These are phyloP conservation scores for Aspergillus calidoustus DNA, from an alignment of 2,329 filamentous ascomycete genomes.

Conservation along the genomic window DNA sequence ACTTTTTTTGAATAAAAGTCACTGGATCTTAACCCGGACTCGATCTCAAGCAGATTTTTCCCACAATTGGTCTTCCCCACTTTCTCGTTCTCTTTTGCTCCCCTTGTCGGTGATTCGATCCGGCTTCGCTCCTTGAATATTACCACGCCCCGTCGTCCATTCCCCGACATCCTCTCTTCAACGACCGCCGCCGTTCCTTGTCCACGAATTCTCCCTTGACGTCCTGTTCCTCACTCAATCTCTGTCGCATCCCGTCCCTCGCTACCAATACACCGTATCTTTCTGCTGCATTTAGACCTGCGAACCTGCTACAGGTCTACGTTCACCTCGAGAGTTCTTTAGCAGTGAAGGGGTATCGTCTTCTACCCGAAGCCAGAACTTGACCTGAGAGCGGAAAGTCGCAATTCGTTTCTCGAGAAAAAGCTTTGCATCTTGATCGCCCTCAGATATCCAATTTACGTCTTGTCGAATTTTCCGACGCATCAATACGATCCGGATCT, in stretches of 20 bases:
- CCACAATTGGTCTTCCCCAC: not conserved
- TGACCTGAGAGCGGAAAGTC: not conserved
- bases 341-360: conserved; percentile 4
- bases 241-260: not conserved
- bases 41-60: conserved; percentile 7
- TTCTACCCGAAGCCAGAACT: conserved; percentile 9
- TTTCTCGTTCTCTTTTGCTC: not conserved
- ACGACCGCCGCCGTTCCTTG: conserved; percentile 3
- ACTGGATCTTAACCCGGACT: not conserved
- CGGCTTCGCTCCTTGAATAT: not conserved
- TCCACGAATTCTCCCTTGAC: conserved; percentile 10
- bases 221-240: not conserved
- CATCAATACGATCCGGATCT: not conserved
- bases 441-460: not conserved
- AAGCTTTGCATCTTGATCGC: not conserved
- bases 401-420: not conserved
- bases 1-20: not conserved
- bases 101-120: not conserved
- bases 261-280: not conserved
- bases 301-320: conserved; percentile 1
- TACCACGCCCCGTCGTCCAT: conserved; percentile 17
- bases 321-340: not conserved
- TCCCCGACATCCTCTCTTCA: conserved; percentile 12
- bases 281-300: not conserved
- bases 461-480: not conserved